Evolutionary conservation across 768 basidiomycete species (phyloP).

Genomic region (Cystobasidium ongulense): DNA sequence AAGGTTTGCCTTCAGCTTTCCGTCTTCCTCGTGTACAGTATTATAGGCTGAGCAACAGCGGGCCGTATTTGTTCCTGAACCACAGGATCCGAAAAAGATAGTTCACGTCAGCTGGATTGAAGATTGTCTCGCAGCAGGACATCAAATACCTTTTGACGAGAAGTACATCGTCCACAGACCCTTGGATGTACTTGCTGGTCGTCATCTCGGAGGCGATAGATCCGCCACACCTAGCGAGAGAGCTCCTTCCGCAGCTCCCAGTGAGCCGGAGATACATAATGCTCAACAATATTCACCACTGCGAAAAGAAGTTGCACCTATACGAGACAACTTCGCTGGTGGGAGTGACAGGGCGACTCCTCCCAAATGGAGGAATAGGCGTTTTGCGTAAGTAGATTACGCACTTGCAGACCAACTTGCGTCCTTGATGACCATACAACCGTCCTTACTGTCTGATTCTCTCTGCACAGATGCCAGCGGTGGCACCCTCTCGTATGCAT

Average conservation of each 20-base stretch:
- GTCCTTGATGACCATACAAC: background rate
- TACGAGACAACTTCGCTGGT: background rate
- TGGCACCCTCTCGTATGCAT: constrained; percentile 23
- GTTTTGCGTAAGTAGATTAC: constrained; percentile 9
- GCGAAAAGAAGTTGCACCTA: background rate
- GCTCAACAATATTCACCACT: background rate
- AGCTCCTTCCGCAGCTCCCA: background rate
- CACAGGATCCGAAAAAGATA: constrained; percentile 19
- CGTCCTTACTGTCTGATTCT: background rate
- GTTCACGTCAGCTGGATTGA: constrained; percentile 5
- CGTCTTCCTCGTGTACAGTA: background rate
- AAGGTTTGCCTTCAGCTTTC: background rate
- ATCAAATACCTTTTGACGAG: constrained; percentile 8
- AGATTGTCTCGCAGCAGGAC: constrained; percentile 10
- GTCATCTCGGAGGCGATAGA: background rate
- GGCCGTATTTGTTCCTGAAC: background rate
- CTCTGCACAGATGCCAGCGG: constrained; percentile 6
- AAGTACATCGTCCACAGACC: constrained; percentile 16
- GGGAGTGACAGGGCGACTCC: background rate
- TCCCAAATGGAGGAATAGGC: constrained; percentile 26
- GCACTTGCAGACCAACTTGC: background rate
- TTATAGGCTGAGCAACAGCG: background rate
- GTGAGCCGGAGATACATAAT: background rate
- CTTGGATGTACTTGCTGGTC: background rate
- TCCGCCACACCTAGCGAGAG: constrained; percentile 3